Conservation (phyloP, 176 grass and related monocot genomes). For the Neostapfia colusana region DNA sequence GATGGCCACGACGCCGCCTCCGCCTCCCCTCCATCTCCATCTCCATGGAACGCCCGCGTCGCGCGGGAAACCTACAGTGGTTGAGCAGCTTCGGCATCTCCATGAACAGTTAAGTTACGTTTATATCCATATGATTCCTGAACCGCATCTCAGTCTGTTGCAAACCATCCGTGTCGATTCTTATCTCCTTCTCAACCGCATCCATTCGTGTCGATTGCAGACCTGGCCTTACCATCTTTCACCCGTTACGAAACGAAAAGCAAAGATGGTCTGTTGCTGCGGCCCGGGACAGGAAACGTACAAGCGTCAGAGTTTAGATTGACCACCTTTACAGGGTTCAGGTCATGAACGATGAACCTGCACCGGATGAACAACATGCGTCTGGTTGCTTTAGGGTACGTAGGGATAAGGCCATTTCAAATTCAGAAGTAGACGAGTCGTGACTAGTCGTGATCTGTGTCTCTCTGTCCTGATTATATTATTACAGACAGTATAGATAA, state of each 20-base stretch:
- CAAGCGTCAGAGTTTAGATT: constrained; percentile 51
- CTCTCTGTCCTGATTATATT: constrained; percentile 15
- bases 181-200: not conserved
- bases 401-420: not conserved
- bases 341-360: not conserved
- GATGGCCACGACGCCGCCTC: not conserved
- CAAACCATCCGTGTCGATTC: not conserved
- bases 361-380: not conserved
- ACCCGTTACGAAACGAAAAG: not conserved
- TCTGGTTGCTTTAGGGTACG: not conserved
- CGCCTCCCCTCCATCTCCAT: not conserved
- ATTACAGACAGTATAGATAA: not conserved
- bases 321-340: constrained; percentile 33
- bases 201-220: not conserved
- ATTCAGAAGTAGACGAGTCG: not conserved
- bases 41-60: not conserved
- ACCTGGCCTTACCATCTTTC: constrained; percentile 17
- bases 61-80: not conserved
- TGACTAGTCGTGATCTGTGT: constrained; percentile 27
- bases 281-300: constrained; percentile 13
- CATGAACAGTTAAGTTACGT: not conserved
- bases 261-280: not conserved
- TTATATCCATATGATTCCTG: not conserved
- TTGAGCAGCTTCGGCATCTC: not conserved
- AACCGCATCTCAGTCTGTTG: not conserved